A percentile compares a stretch with the other conserved stretches of the same genome.
Conservation (phyloP, 2,329 filamentous ascomycete genomes). For the Penicillium digitatum region DNA sequence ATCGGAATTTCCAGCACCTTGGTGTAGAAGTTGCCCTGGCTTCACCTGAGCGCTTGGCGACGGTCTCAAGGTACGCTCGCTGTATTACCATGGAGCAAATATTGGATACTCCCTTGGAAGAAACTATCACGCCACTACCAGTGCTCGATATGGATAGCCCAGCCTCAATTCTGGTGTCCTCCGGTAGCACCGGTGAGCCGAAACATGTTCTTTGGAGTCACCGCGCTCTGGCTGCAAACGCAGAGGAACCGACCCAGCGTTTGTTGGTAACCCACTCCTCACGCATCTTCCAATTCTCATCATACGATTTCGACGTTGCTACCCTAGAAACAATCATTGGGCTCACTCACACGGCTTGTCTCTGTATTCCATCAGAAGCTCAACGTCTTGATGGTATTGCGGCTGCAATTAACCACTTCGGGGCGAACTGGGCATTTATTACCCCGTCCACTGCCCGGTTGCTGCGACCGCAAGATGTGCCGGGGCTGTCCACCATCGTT, state of each 20-base stretch:
- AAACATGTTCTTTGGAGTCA: neutral
- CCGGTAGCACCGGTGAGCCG: neutral
- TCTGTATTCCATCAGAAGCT: neutral
- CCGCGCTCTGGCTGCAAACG: neutral
- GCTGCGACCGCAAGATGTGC: neutral
- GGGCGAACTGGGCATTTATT: neutral
- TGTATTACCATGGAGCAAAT: neutral
- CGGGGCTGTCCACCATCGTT: neutral
- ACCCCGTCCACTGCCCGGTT: neutral
- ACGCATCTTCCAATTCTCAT: neutral
- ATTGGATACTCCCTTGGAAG: neutral
- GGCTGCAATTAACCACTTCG: neutral
- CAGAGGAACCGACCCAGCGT: neutral
- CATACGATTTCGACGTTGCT: neutral
- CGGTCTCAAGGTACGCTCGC: neutral
- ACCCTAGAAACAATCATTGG: neutral
- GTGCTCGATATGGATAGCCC: neutral
- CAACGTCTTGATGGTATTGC: neutral
- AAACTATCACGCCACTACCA: neutral
- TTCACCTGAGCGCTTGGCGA: neutral
- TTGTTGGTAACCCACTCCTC: neutral
- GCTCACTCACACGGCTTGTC: neutral
- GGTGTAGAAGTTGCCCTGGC: neutral
- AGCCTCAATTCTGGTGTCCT: neutral
- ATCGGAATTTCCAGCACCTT: neutral